Conservation (phyloP, 495 filamentous ascomycete species). For the Xylaria bambusicola region DNA sequence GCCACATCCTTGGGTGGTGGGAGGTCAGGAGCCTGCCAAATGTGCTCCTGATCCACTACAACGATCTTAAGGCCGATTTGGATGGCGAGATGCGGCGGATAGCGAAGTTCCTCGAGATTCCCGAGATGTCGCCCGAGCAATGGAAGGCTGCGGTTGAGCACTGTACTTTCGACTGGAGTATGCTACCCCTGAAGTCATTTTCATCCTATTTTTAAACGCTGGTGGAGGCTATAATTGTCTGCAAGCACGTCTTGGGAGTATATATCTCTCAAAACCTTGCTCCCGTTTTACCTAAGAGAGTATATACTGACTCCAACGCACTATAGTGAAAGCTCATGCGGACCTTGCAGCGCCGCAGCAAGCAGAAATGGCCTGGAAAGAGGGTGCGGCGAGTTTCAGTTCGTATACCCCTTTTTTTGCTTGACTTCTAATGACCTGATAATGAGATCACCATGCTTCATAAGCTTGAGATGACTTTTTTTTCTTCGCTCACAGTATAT, state of each 20-base stretch:
- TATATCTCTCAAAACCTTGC: too few relatives aligned
- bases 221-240: too few relatives aligned
- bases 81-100: conserved; percentile 10
- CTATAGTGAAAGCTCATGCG: conserved; percentile 5
- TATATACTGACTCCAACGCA: too few relatives aligned
- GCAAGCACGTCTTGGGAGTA: too few relatives aligned
- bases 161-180: conserved; percentile 10
- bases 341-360: neutral
- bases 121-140: neutral
- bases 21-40: conserved; percentile 4
- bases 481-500: too few relatives aligned
- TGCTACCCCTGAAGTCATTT: too few relatives aligned
- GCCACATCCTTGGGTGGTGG: conserved; percentile 2
- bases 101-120: conserved; percentile 7
- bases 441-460: too few relatives aligned
- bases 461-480: too few relatives aligned
- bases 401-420: neutral
- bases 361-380: conserved; percentile 1
- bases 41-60: conserved; percentile 6
- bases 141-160: conserved; percentile 10
- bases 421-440: neutral
- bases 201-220: too few relatives aligned
- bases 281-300: too few relatives aligned
- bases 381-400: conserved; percentile 8
- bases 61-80: conserved; percentile 6